phyloP scores from a whole-genome alignment of 2,329 filamentous ascomycete species.

The Dactylonectria estremocensis region DNA sequence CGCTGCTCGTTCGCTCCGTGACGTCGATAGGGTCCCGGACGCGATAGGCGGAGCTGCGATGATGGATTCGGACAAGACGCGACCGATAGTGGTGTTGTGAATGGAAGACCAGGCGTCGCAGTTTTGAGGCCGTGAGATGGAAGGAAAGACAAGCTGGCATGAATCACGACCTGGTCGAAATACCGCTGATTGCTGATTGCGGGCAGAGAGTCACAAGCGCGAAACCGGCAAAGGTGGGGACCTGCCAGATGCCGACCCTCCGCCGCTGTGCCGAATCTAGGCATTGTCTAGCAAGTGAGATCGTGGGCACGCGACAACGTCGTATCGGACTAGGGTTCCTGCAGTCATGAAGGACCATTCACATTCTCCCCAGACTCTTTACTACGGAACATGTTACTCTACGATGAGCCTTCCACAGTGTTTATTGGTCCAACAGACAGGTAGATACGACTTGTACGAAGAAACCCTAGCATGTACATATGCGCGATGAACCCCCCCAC shows the following conservation, averaged over 20 bases:
- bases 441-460: background rate
- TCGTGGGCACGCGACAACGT: constrained; percentile 14
- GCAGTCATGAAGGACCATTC: background rate
- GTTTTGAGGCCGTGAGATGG: background rate
- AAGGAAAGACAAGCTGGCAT: background rate
- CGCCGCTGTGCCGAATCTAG: constrained; percentile 23
- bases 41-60: background rate
- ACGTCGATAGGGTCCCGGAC: background rate
- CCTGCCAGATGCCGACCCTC: background rate
- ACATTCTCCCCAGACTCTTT: background rate
- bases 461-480: no score
- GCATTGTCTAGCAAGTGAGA: constrained; percentile 19
- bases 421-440: no score
- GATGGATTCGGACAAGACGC: background rate
- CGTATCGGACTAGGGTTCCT: background rate
- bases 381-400: no score
- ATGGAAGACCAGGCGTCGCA: no score
- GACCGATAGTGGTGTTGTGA: no score
- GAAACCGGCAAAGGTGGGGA: constrained; percentile 20
- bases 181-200: no score
- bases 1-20: background rate
- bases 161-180: no score
- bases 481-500: no score
- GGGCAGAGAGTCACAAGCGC: constrained; percentile 11
- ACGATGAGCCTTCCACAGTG: no score